A percentile compares a stretch with the other conserved stretches of the same genome.
phyloP scores from a whole-genome alignment of 2,329 filamentous ascomycete genomes.

The Fusarium scirpi region DNA sequence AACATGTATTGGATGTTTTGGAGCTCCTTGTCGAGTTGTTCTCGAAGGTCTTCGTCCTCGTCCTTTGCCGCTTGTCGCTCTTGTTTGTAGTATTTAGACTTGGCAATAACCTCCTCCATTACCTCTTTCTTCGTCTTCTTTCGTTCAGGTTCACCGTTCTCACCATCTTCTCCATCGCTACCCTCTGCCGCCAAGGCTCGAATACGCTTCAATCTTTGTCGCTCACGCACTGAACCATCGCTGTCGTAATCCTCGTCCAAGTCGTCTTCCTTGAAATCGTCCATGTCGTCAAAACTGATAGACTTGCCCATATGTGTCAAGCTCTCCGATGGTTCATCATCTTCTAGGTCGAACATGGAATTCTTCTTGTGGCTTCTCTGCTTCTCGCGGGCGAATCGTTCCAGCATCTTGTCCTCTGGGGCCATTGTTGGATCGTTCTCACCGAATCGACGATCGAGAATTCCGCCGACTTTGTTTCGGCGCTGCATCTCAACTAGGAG shows the following conservation, averaged over 20 bases:
- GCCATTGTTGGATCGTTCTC: constrained; percentile 96
- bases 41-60: constrained; percentile 88
- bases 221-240: constrained; percentile 66
- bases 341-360: constrained; percentile 91
- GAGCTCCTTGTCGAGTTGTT: constrained; percentile 86
- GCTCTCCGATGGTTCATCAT: constrained; percentile 69
- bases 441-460: constrained; percentile 93
- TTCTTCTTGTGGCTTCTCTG: constrained; percentile 80
- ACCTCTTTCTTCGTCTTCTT: constrained; percentile 98
- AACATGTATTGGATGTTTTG: constrained; percentile 80
- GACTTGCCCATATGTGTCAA: constrained; percentile 88
- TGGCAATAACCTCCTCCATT: constrained; percentile 97
- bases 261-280: constrained; percentile 86
- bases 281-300: constrained; percentile 71
- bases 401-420: constrained; percentile 89
- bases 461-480: constrained; percentile 90
- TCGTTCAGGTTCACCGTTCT: constrained; percentile 74
- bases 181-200: constrained; percentile 60
- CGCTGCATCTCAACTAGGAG: constrained; percentile 90
- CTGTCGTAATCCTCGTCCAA: constrained; percentile 71
- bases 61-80: constrained; percentile 94
- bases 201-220: constrained; percentile 67
- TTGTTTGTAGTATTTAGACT: constrained; percentile 95
- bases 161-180: constrained; percentile 62
- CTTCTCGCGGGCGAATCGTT: constrained; percentile 91